Base-by-base conservation (phyloP, 441 rosid species). In the Adansonia gregorii region DNA sequence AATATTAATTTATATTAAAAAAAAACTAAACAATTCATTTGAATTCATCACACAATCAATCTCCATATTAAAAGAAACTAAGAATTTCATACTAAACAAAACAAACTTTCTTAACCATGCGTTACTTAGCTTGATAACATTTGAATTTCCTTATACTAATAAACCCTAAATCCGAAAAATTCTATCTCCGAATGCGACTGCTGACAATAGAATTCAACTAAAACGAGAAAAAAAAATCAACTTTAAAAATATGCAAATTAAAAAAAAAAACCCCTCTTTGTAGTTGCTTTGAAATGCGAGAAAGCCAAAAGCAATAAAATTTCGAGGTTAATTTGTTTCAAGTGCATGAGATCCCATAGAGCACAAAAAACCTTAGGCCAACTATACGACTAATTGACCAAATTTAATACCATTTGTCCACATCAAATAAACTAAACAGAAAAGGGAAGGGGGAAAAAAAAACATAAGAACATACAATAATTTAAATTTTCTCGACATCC, bases 121-220 rank as follows among this genome's bases (percentile, higher is more conserved):
- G 31, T 24, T 31, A 64, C 11, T 9, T 14, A 27, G 60, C 58
- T 20, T 12, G 24, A 74, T 46, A 46, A 12, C 15, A 70, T 51
- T 70, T 3, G 24, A 70, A 51, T 22, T 73, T 73, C 76, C 67
- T 41, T 54, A 41, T 48, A 73, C 51, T 7, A 67, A 12, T 49
- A 81, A 81, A 52, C 73, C 84, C 84, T 78, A 68, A 79, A 14
- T 35, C 43, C 31, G 46, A 1, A 24, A 74, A 76, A 77, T 75
- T 48, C 82, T 27, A 64, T 35, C 61, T 66, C 71, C 54, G 66
- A 41, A 75, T 70, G 55, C 69, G 39, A 51, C 46, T 27, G 48
- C 7, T 31, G 19, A 55, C 48, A 69, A 65, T 41, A 35, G 67
- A 80, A 64, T 43, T 60, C 69, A 75, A 45, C 72, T 35, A 82